Evolutionary conservation across 768 basidiomycete genomes (phyloP).

Genomic region (Lentinula guzmanii): DNA sequence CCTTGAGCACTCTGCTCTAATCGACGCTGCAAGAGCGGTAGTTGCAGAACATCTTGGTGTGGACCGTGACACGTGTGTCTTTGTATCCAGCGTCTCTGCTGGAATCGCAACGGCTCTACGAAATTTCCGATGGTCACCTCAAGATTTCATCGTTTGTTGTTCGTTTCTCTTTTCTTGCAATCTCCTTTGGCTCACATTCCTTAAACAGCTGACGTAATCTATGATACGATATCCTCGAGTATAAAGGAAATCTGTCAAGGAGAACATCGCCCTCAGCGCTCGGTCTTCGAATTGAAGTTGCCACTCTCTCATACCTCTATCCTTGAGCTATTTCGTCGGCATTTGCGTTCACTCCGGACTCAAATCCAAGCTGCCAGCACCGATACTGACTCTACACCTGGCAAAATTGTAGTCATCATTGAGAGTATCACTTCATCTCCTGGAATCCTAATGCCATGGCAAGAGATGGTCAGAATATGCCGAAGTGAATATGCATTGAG

Average conservation of each 20-base stretch:
- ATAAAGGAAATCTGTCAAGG: neutral
- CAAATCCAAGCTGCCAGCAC: neutral
- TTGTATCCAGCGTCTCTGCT: neutral
- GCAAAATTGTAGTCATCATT: conserved; percentile 58
- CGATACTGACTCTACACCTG: neutral
- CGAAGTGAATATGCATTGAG: conserved; percentile 56
- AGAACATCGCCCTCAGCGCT: neutral
- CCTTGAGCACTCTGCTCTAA: neutral
- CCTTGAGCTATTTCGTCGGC: neutral
- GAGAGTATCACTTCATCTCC: conserved; percentile 65
- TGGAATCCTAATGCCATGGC: conserved; percentile 70
- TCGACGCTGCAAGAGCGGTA: neutral
- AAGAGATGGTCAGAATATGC: conserved; percentile 62
- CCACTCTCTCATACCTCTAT: neutral
- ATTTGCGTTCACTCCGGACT: neutral
- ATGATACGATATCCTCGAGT: neutral
- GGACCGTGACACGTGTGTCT: neutral
- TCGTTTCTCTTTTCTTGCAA: neutral
- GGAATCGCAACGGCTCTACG: neutral
- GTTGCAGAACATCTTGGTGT: neutral
- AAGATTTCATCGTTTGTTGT: neutral
- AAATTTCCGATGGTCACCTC: neutral
- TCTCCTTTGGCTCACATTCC: neutral
- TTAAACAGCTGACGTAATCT: neutral
- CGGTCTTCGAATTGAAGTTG: neutral